A percentile compares a stretch with the other conserved stretches of the same genome.
Conservation (phyloP, 2,329 filamentous ascomycete genomes). For the Paracoccidioides brasiliensis region DNA sequence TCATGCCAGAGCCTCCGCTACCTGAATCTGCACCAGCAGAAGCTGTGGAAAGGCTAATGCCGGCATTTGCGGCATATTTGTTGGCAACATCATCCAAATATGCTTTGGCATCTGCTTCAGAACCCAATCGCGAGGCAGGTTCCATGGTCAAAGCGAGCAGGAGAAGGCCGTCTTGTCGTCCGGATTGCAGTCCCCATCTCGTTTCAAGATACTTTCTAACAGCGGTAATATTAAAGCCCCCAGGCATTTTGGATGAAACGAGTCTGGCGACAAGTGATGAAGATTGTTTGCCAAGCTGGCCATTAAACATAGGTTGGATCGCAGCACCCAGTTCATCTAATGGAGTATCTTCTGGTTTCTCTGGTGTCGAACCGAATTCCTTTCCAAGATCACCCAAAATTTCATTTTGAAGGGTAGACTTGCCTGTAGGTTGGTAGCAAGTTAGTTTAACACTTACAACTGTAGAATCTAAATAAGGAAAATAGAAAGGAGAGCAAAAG, state of each 20-base stretch:
- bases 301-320: constrained; percentile 98
- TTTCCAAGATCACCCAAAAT: constrained; percentile 96
- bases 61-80: constrained; percentile 74
- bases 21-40: constrained; percentile 57
- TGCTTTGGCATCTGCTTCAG: constrained; percentile 79
- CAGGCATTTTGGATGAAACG: constrained; percentile 98
- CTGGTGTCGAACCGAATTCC: constrained; percentile 94
- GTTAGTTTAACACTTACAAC: background rate
- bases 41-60: constrained; percentile 68
- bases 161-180: constrained; percentile 82
- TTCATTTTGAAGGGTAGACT: constrained; percentile 97
- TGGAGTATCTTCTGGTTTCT: constrained; percentile 96
- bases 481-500: background rate
- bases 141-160: constrained; percentile 87
- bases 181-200: constrained; percentile 74
- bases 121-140: constrained; percentile 73
- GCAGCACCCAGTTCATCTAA: constrained; percentile 87
- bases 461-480: background rate
- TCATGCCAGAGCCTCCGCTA: constrained; percentile 70
- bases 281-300: constrained; percentile 93
- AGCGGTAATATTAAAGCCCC: constrained; percentile 96
- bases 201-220: constrained; percentile 92
- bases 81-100: constrained; percentile 81
- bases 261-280: constrained; percentile 83
- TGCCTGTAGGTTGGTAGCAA: constrained; percentile 46